Conservation (phyloP, 202 grass and related monocot species). For the Tripidium arundinaceum region DNA sequence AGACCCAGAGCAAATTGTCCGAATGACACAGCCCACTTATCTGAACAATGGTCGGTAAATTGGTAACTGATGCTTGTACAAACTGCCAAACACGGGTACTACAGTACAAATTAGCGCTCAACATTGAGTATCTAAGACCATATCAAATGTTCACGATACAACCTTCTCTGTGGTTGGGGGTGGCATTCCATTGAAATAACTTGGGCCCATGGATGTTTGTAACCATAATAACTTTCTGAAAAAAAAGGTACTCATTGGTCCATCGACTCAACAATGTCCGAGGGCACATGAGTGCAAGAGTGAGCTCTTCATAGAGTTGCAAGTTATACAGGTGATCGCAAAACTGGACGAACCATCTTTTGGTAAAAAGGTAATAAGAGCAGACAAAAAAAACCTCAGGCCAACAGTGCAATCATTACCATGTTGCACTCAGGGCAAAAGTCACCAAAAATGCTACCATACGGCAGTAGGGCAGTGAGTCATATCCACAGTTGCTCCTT, state of each 20-base stretch:
- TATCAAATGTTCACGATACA: background rate
- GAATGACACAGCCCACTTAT: background rate
- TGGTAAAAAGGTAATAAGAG: constrained; percentile 14
- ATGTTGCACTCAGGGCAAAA: constrained; percentile 16
- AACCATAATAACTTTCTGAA: background rate
- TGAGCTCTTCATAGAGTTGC: constrained; percentile 27
- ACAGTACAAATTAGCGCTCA: background rate
- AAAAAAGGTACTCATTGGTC: background rate
- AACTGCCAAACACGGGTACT: background rate
- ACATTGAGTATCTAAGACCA: background rate
- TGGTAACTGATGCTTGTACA: background rate
- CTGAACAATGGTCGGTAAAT: background rate
- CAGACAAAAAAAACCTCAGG: background rate
- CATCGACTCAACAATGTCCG: background rate
- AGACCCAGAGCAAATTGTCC: background rate
- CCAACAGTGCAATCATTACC: constrained; percentile 12
- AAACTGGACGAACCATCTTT: constrained; percentile 32
- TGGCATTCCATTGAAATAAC: background rate
- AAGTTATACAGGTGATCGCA: constrained; percentile 18
- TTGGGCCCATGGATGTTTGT: background rate
- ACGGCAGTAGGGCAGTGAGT: background rate
- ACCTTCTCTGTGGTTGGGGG: background rate
- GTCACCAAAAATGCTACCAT: constrained; percentile 26
- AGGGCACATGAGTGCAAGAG: background rate
- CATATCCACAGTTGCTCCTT: constrained; percentile 75